Conservation (phyloP, 2,329 filamentous ascomycete species). For the Colletotrichum acutatum region DNA sequence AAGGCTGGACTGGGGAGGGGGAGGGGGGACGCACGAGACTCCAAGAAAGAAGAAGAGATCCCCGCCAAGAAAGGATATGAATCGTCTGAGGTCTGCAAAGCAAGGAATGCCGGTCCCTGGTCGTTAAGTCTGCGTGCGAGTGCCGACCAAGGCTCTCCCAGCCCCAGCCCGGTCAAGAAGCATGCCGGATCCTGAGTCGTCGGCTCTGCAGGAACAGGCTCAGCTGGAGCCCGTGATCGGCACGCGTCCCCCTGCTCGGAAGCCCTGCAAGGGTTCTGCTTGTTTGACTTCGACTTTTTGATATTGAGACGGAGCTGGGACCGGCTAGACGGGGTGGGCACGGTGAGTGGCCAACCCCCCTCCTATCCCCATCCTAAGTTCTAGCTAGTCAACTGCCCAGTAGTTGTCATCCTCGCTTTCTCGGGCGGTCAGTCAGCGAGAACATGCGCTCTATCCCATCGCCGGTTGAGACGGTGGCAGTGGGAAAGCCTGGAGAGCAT, state of each 20-base stretch:
- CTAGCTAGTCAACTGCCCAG: too few relatives aligned
- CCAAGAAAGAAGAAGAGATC: background rate
- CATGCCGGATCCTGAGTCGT: constrained; percentile 3
- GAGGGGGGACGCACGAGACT: background rate
- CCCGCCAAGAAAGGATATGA: constrained; percentile 1
- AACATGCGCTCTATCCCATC: background rate
- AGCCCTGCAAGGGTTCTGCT: constrained; percentile 10
- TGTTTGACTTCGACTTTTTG: constrained; percentile 4
- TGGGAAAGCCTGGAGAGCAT: background rate
- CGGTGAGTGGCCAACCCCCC: background rate
- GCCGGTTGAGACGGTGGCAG: constrained; percentile 2
- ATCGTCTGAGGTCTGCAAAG: constrained; percentile 30
- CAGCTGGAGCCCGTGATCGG: background rate
- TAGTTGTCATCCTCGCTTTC: background rate
- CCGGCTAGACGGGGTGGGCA: constrained; percentile 7
- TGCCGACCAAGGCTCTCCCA: constrained; percentile 4
- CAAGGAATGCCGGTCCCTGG: constrained; percentile 15
- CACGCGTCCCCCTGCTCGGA: background rate
- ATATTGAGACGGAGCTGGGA: constrained; percentile 1
- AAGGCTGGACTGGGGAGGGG: background rate
- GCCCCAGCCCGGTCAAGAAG: background rate
- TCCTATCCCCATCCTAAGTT: background rate
- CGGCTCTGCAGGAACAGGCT: constrained; percentile 21
- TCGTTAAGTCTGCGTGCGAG: background rate
- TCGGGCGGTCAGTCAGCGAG: background rate